These are phyloP conservation scores for Clavariopsis aquatica DNA, from an alignment of 495 filamentous ascomycete species.

Conservation along the genomic window DNA sequence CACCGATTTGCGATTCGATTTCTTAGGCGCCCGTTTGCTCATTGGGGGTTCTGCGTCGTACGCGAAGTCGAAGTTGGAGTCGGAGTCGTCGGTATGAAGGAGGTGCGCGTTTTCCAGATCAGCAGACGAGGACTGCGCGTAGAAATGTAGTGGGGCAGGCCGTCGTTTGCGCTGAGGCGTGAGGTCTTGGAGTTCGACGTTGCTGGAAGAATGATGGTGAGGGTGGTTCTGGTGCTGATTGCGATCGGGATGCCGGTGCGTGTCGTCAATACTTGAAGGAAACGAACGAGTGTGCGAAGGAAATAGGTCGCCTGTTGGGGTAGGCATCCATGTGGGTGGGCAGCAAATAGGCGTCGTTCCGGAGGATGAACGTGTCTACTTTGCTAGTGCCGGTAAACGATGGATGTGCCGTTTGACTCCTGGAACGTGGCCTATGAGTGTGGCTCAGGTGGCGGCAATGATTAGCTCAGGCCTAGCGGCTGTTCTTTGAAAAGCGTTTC, in stretches of 20 bases:
- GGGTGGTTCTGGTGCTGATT: constrained; percentile 29
- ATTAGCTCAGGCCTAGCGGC: background rate
- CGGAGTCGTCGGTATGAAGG: constrained; percentile 19
- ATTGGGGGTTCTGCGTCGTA: constrained; percentile 27
- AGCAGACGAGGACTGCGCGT: constrained; percentile 11
- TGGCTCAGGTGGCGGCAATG: background rate
- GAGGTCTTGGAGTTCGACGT: constrained; percentile 29
- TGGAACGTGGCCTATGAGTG: constrained; percentile 33
- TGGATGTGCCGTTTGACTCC: constrained; percentile 23
- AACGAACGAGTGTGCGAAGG: constrained; percentile 28
- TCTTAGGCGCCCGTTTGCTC: constrained; percentile 29
- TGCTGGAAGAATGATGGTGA: constrained; percentile 22
- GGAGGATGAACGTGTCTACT: constrained; percentile 27
- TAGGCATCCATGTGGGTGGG: constrained; percentile 44
- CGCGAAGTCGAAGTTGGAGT: constrained; percentile 23
- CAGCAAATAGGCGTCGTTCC: constrained; percentile 15
- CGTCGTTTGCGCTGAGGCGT: background rate
- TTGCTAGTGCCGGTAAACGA: constrained; percentile 28
- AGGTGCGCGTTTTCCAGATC: constrained; percentile 27
- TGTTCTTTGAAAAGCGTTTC: background rate
- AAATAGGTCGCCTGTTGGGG: constrained; percentile 37
- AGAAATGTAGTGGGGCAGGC: constrained; percentile 10
- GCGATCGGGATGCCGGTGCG: constrained; percentile 25
- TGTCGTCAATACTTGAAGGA: constrained; percentile 31
- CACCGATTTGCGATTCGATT: constrained; percentile 24